phyloP scores from a whole-genome alignment of 2,329 filamentous ascomycete genomes.

The Penicillium freii region DNA sequence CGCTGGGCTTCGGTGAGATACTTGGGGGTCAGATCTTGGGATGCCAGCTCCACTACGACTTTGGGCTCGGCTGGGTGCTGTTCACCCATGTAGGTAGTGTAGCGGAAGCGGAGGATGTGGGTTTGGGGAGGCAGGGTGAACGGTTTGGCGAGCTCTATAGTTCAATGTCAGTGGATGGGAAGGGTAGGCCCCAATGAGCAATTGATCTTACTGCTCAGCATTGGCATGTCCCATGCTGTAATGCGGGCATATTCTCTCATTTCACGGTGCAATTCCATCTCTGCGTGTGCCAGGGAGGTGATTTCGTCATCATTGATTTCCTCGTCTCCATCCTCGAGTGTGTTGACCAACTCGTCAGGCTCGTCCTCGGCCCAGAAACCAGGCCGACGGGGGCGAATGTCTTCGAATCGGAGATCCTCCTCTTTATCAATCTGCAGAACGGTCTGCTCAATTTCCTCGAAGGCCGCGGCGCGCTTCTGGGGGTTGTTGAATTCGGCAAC shows the following conservation, averaged over 20 bases:
- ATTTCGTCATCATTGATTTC: slow-evolving; percentile 74
- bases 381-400: slow-evolving; percentile 21
- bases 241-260: slow-evolving; percentile 83
- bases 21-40: slow-evolving; percentile 61
- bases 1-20: slow-evolving; percentile 66
- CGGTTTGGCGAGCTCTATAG: slow-evolving; percentile 73
- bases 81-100: slow-evolving; percentile 95
- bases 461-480: slow-evolving; percentile 26
- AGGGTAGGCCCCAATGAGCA: too few relatives aligned
- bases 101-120: slow-evolving; percentile 84
- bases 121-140: slow-evolving; percentile 67
- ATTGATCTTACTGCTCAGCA: slow-evolving; percentile 70
- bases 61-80: slow-evolving; percentile 87
- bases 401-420: slow-evolving; percentile 31
- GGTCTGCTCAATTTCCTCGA: slow-evolving; percentile 35
- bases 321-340: slow-evolving; percentile 55
- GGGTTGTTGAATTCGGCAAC: slow-evolving; percentile 41
- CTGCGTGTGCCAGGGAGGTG: slow-evolving; percentile 74
- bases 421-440: slow-evolving; percentile 34
- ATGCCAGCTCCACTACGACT: slow-evolving; percentile 87
- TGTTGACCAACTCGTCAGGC: slow-evolving; percentile 41
- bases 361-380: slow-evolving; percentile 49
- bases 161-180: slow-evolving; percentile 9
- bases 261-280: slow-evolving; percentile 85
- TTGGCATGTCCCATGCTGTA: slow-evolving; percentile 92